These are phyloP conservation scores for Penicillium fimorum DNA, from an alignment of 495 filamentous ascomycete genomes.

Conservation along the genomic window DNA sequence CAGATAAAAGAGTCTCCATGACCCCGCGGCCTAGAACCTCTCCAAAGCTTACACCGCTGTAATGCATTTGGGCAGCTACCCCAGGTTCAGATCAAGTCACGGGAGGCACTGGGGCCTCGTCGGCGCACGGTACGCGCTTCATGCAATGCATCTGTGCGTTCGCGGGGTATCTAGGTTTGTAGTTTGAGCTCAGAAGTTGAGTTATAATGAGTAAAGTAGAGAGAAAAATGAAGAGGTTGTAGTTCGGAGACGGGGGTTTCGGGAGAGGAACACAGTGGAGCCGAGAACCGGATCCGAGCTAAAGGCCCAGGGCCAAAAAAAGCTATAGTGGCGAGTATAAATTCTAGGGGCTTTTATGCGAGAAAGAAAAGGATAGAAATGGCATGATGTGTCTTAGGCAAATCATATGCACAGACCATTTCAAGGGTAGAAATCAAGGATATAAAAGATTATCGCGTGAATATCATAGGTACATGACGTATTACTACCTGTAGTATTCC, in stretches of 20 bases:
- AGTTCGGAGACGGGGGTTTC: background rate
- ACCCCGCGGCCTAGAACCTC: conserved; percentile 4
- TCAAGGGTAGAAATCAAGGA: background rate
- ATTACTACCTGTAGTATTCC: background rate
- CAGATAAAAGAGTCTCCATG: background rate
- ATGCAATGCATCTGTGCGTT: conserved; percentile 1
- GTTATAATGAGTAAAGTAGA: background rate
- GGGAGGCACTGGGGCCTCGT: background rate
- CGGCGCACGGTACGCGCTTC: background rate
- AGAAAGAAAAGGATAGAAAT: background rate
- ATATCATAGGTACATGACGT: background rate
- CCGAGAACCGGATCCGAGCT: background rate
- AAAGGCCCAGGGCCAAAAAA: too few species aligned
- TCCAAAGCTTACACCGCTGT: background rate
- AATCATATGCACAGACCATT: background rate
- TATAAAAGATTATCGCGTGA: too few species aligned
- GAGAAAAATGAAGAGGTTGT: background rate
- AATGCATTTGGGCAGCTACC: background rate
- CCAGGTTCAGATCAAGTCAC: too few species aligned
- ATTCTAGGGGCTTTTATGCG: background rate
- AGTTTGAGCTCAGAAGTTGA: background rate
- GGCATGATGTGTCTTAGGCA: background rate
- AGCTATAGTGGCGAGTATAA: too few species aligned
- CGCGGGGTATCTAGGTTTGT: conserved; percentile 1
- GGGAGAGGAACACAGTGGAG: background rate